phyloP scores from a whole-genome alignment of 441 rosid genomes.

The Erysimum cheiri region DNA sequence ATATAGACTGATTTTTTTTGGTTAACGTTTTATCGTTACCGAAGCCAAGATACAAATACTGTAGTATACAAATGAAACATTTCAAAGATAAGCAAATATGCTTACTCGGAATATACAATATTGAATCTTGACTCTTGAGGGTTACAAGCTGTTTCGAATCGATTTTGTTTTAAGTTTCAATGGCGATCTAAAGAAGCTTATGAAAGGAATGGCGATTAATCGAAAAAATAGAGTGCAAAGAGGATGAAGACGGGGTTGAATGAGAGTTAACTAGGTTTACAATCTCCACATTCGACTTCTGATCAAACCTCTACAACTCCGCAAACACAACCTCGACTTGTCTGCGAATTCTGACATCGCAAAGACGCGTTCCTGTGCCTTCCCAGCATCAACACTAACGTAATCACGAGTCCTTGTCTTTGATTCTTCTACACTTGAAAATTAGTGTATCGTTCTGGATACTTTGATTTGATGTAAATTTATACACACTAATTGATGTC shows the following conservation, averaged over 20 bases:
- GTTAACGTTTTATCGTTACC: no score
- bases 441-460: not conserved
- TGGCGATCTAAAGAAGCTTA: no score
- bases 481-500: not conserved
- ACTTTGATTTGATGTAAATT: not conserved
- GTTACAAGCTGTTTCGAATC: no score
- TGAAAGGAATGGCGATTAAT: no score
- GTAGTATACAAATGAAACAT: no score
- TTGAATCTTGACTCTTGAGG: no score
- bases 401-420: not conserved
- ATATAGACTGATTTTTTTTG: no score
- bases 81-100: no score
- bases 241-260: not conserved
- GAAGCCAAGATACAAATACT: no score
- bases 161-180: no score
- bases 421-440: not conserved
- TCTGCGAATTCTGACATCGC: not conserved
- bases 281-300: not conserved
- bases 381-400: not conserved
- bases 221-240: no score
- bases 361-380: not conserved
- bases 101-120: no score
- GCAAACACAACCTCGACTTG: not conserved
- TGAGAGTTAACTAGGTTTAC: not conserved
- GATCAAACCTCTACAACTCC: not conserved